These are phyloP conservation scores for Gracilaria gracilis DNA, from an alignment of 23 red algal genomes.

Conservation along the genomic window DNA sequence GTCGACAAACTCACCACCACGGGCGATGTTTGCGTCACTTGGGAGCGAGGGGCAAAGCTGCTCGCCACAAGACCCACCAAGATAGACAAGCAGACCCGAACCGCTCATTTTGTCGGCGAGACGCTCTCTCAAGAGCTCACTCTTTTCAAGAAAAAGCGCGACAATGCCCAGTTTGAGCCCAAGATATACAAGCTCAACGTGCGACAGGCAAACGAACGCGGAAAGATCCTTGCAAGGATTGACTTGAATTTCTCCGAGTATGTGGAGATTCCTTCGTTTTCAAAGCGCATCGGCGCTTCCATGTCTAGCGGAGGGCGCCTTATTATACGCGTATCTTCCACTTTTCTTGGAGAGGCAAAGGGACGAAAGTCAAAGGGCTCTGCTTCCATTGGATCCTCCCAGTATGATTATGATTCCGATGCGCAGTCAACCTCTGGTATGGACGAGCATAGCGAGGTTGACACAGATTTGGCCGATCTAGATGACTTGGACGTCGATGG, in stretches of 20 bases:
- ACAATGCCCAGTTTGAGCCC: conserved; percentile 55
- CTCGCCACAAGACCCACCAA: conserved; percentile 51
- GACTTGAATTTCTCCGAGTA: conserved; percentile 77
- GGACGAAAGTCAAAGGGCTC: conserved; percentile 40
- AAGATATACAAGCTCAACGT: conserved; percentile 71
- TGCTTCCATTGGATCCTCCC: conserved; percentile 33
- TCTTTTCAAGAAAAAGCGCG: conserved; percentile 79
- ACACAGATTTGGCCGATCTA: conserved; percentile 46
- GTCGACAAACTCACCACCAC: conserved; percentile 66
- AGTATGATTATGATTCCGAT: conserved; percentile 44
- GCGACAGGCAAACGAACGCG: conserved; percentile 42
- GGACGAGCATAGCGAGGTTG: conserved; percentile 57
- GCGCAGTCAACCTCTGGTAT: conserved; percentile 39
- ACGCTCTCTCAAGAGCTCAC: conserved; percentile 66
- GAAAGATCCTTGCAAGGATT: conserved; percentile 75
- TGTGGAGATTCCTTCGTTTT: conserved; percentile 61
- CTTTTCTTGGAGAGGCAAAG: conserved; percentile 56
- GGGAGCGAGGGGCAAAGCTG: conserved; percentile 71
- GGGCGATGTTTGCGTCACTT: conserved; percentile 63
- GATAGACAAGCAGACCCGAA: conserved; percentile 61
- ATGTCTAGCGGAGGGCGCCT: conserved; percentile 57
- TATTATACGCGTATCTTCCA: conserved; percentile 56
- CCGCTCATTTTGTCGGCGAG: conserved; percentile 53
- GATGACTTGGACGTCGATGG: conserved; percentile 60
- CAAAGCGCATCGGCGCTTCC: conserved; percentile 65